Evolutionary conservation across 805 yeast genomes (phyloP).

Genomic region (Metschnikowia matae): DNA sequence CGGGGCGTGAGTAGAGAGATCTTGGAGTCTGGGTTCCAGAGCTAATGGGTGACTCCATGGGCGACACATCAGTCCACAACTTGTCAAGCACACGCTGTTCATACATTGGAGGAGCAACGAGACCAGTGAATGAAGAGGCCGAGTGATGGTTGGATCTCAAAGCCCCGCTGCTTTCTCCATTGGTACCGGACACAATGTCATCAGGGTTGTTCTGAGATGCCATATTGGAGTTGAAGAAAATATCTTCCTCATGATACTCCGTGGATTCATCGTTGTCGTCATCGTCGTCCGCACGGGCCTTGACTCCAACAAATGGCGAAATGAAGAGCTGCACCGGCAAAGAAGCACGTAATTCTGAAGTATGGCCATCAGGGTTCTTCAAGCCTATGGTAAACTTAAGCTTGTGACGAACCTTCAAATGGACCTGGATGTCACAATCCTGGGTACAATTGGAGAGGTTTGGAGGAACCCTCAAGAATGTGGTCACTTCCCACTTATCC

Average conservation of each 20-base stretch:
- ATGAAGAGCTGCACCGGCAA: slow-evolving; percentile 75
- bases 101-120: slow-evolving; percentile 83
- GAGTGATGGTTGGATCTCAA: slow-evolving; percentile 27
- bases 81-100: slow-evolving; percentile 78
- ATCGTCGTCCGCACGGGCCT: slow-evolving; percentile 39
- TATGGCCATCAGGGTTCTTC: slow-evolving; percentile 86
- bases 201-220: slow-evolving; percentile 8
- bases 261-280: slow-evolving; percentile 11
- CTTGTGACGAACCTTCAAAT: slow-evolving; percentile 84
- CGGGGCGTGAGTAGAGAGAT: slow-evolving; percentile 12
- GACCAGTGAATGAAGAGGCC: slow-evolving; percentile 32
- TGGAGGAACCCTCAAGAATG: slow-evolving; percentile 63
- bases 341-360: slow-evolving; percentile 87
- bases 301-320: slow-evolving; percentile 74
- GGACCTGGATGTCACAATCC: slow-evolving; percentile 69
- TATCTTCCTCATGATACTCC: slow-evolving; percentile 25
- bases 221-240: slow-evolving; percentile 20
- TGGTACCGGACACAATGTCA: slow-evolving; percentile 9
- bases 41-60: slow-evolving; percentile 41
- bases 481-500: slow-evolving; percentile 69
- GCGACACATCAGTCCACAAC: slow-evolving; percentile 64
- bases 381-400: slow-evolving; percentile 75
- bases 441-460: slow-evolving; percentile 76
- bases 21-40: slow-evolving; percentile 43
- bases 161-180: slow-evolving; percentile 6